Evolutionary conservation across 75 land plant genomes (phyloP), one percentile per base, ranked within the genome.

Genomic region (Cupressus sempervirens): DNA sequence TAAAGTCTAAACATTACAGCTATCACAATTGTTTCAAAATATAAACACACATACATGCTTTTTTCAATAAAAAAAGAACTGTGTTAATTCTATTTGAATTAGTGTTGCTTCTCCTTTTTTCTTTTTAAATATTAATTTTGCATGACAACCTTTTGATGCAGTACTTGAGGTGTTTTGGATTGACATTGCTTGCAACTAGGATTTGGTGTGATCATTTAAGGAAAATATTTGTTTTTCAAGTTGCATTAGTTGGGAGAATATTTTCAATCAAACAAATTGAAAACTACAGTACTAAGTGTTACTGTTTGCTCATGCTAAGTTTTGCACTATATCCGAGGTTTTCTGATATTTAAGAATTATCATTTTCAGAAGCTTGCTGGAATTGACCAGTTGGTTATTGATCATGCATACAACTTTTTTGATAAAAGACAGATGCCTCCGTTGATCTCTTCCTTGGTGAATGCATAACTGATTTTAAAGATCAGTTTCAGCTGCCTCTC

Each of bases 381-480:
- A 26, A 79, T 43, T 43, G n/a, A 29, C 26, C n/a, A 45, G 1
- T 16, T 79, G 74, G 81, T 45, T 79, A 79, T 12, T 20, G 14
- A 79, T 79, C 15, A 6, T 23, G 11, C 81, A 79, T 43, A 26
- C 29, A n/a, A 43, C 29, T 41, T 79, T 79, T 79, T 45, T n/a
- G 45, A 23, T 45, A 43, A 45, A 45, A 26, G 29, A 79, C 74
- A 72, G 13, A 72, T 30, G 12, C 74, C 81, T 79, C 81, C 45
- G 81, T 14, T 79, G 81, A 40, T 76, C 20, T 76, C n/a, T 76
- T 76, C 11, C 20, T 76, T 76, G 41, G 45, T 36, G 45, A 38
- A 36, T 76, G 26, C 79, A 40, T 15, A 79, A 79, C 81, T 79
- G 46, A 40, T 43, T 79, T 79, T 32, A 4, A n/a, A 79, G 81